Conservation (phyloP, 1,284 basidiomycete species). For the Fistulinella staudtii region DNA sequence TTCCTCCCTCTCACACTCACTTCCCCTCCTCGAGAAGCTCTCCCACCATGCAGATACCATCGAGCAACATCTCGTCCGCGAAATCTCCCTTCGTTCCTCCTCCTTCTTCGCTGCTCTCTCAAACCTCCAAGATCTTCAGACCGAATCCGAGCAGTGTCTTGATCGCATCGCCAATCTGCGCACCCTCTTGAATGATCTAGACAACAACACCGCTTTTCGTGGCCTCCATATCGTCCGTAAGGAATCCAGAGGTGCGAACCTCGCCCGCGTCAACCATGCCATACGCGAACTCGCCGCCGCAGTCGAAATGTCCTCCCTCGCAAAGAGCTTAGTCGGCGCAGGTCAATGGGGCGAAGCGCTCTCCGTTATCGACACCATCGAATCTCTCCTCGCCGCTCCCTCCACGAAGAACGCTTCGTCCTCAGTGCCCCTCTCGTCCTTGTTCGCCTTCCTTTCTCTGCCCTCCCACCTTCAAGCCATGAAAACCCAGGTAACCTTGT, state of each 20-base stretch:
- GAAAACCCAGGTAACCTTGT: slow-evolving; percentile 68
- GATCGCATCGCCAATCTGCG: slow-evolving; percentile 74
- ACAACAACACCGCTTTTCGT: slow-evolving; percentile 71
- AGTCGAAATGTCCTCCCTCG: slow-evolving; percentile 71
- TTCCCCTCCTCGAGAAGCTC: slow-evolving; percentile 85
- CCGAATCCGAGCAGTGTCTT: slow-evolving; percentile 84
- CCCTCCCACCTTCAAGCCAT: slow-evolving; percentile 65
- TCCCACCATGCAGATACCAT: slow-evolving; percentile 93
- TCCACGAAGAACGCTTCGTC: slow-evolving; percentile 21
- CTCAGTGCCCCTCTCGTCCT: slow-evolving; percentile 52
- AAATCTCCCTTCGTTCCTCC: slow-evolving; percentile 86
- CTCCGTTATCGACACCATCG: slow-evolving; percentile 70
- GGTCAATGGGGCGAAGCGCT: slow-evolving; percentile 87
- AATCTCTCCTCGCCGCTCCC: slow-evolving; percentile 55
- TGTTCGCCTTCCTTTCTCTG: slow-evolving; percentile 67
- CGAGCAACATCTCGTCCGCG: slow-evolving; percentile 91
- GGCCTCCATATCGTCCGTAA: slow-evolving; percentile 72
- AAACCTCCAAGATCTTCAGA: slow-evolving; percentile 89
- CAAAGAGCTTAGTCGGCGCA: slow-evolving; percentile 66
- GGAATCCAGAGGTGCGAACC: slow-evolving; percentile 59
- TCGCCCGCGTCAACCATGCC: slow-evolving; percentile 58
- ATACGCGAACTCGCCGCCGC: slow-evolving; percentile 67
- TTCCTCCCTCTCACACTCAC: slow-evolving; percentile 58
- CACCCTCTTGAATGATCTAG: slow-evolving; percentile 69
- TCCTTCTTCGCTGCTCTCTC: slow-evolving; percentile 97